A percentile compares a stretch with the other conserved stretches of the same genome.
Conservation (phyloP, 306 rosid species). For the Macrotyloma uniflorum region DNA sequence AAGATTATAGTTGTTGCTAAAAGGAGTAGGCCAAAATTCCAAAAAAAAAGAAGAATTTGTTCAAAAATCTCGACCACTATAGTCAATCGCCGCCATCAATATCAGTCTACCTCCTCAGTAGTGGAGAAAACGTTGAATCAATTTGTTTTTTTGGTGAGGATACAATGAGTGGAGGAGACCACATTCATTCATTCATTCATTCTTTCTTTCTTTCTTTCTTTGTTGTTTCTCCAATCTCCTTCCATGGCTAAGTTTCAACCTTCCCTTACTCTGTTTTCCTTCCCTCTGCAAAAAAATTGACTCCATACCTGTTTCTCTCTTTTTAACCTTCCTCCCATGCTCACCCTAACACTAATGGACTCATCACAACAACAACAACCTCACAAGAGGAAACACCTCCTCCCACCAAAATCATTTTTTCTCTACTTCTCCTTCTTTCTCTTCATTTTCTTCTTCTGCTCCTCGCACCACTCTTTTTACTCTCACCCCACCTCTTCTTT, state of each 20-base stretch:
- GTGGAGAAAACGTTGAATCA: neutral
- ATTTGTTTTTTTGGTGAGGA: neutral
- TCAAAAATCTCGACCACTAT: neutral
- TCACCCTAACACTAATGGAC: conserved; percentile 47
- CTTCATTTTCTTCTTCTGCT: conserved; percentile 44
- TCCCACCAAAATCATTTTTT: conserved; percentile 41
- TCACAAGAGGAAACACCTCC: conserved; percentile 55
- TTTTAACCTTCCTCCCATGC: neutral
- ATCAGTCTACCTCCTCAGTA: neutral
- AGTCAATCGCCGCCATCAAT: neutral
- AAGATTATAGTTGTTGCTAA: neutral
- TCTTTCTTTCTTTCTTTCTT: too few species aligned
- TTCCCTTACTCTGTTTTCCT: neutral
- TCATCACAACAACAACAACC: conserved; percentile 48
- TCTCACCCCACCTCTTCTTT: conserved; percentile 40
- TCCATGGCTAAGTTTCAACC: neutral
- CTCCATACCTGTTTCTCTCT: neutral
- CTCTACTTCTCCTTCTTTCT: conserved; percentile 52
- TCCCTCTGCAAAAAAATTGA: neutral
- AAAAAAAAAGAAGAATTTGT: neutral
- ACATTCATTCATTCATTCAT: neutral
- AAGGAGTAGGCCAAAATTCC: too few species aligned
- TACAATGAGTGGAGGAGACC: neutral
- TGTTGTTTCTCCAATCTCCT: neutral
- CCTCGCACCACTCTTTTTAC: conserved; percentile 34